Base-by-base conservation (phyloP, 148 eudicot genomes). In the Cornus kousa region DNA sequence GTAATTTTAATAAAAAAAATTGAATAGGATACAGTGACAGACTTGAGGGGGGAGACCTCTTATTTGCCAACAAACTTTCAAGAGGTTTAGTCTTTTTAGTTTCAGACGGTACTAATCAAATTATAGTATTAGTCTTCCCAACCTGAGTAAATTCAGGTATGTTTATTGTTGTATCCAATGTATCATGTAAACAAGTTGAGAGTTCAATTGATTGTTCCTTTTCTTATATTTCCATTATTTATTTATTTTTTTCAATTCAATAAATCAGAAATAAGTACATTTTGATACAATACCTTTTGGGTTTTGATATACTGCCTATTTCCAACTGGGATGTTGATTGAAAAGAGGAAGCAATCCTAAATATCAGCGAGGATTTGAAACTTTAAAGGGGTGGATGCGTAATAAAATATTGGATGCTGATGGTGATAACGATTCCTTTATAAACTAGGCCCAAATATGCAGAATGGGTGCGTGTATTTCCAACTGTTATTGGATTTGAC, bases 331-430 rank as follows among this genome's bases (percentile, higher is more conserved):
- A 9, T 10, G 10, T 43, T 43, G 23, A 65, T 24, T 75, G 23
- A 16, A 31, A 66, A 57, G 50, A 66, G 40, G 35, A 75, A 23
- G 33, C 70, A 65, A 22, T 75, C 22, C 65, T 75, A 65, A 35
- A 20, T 50, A 74, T 74, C 50, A 60, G 16, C 9, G 60, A 32
- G 68, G 55, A 16, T 64, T 60, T 37, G 35, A 3, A 65, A 23
- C 70, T 64, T 37, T 9, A 10, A 62, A 23, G 33, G 71, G 31
- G 43, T 40, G 60, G 71, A 24, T 46, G 24, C 22, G 24, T 66
- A 4, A 7, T 0, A 8, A 16, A 4, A 24, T 53, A 11, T 23
- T 74, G 12, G 20, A 19, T 74, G 77, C 62, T 37, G 9, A 62
- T 17, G 39, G 32, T 20, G 1, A 40, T 46, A 76, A 65, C 24